These are phyloP conservation scores for Dactylellina cionopaga DNA, from an alignment of 2,329 filamentous ascomycete species.

Conservation along the genomic window DNA sequence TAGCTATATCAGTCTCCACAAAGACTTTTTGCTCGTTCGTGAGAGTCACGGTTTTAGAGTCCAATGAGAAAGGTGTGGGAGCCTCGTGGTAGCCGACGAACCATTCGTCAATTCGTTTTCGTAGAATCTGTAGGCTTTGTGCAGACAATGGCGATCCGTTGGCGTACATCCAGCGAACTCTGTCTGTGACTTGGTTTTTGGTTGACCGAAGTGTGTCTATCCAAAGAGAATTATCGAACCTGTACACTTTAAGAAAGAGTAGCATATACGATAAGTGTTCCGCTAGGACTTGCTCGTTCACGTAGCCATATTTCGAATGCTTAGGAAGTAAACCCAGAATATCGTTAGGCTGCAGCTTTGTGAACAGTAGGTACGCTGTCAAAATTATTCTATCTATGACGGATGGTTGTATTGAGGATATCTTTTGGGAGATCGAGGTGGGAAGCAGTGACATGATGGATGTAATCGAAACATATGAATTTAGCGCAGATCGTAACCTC, in stretches of 20 bases:
- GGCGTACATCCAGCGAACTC: slow-evolving; percentile 35
- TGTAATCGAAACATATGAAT: not conserved
- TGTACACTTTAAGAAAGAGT: slow-evolving; percentile 52
- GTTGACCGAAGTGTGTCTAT: slow-evolving; percentile 2
- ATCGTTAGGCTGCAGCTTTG: slow-evolving; percentile 49
- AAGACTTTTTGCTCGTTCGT: slow-evolving; percentile 54
- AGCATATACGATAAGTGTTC: slow-evolving; percentile 55
- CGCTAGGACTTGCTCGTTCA: slow-evolving; percentile 29
- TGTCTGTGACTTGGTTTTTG: slow-evolving; percentile 5
- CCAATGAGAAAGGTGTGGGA: not conserved
- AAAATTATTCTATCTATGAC: slow-evolving; percentile 35
- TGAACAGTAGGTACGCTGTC: slow-evolving; percentile 54
- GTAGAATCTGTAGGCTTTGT: slow-evolving; percentile 19
- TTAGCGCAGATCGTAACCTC: slow-evolving; percentile 11
- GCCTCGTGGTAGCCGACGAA: slow-evolving; percentile 5
- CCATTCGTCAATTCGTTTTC: slow-evolving; percentile 33
- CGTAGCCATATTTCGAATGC: slow-evolving; percentile 20
- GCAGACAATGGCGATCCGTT: slow-evolving; percentile 39
- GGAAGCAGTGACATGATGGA: slow-evolving; percentile 15
- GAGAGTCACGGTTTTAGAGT: slow-evolving; percentile 12
- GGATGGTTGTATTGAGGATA: not conserved
- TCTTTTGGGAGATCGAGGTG: not conserved
- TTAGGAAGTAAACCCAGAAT: slow-evolving; percentile 34
- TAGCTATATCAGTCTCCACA: slow-evolving; percentile 50
- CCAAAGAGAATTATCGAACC: slow-evolving; percentile 23